A percentile compares a stretch with the other conserved stretches of the same genome.
Evolutionary conservation across 192 early-diverging fungal species (phyloP).

Genomic region (Pecoramyces ruminantium): DNA sequence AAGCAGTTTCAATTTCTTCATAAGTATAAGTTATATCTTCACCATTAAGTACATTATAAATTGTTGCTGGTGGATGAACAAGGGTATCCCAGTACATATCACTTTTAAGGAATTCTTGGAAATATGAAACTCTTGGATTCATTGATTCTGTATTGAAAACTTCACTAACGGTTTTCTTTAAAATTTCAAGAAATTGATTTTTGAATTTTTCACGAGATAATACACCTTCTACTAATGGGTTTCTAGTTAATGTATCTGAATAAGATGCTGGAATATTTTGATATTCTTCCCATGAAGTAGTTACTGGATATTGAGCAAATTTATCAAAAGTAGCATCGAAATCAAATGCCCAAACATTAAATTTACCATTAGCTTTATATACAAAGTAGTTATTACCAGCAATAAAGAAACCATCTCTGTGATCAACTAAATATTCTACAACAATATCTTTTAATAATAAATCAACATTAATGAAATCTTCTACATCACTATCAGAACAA

Average conservation of each 20-base stretch:
- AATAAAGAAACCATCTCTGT: background rate
- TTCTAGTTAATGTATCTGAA: background rate
- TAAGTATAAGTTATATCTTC: background rate
- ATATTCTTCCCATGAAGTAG: background rate
- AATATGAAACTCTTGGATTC: background rate
- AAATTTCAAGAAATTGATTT: background rate
- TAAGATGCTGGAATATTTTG: background rate
- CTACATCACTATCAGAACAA: background rate
- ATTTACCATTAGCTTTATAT: background rate
- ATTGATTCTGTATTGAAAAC: background rate
- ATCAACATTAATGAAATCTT: background rate
- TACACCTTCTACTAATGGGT: background rate
- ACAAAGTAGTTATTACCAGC: background rate
- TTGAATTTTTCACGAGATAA: background rate
- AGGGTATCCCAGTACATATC: background rate
- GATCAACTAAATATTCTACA: background rate
- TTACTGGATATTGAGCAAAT: background rate
- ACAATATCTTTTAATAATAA: background rate
- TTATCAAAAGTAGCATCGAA: background rate
- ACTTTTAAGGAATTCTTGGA: background rate
- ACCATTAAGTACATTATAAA: background rate
- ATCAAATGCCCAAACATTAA: background rate
- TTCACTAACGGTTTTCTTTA: background rate
- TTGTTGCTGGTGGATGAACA: background rate
- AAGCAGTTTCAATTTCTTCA: background rate